phyloP scores from a whole-genome alignment of 2,329 filamentous ascomycete species.

The Didymellaceae sp. region DNA sequence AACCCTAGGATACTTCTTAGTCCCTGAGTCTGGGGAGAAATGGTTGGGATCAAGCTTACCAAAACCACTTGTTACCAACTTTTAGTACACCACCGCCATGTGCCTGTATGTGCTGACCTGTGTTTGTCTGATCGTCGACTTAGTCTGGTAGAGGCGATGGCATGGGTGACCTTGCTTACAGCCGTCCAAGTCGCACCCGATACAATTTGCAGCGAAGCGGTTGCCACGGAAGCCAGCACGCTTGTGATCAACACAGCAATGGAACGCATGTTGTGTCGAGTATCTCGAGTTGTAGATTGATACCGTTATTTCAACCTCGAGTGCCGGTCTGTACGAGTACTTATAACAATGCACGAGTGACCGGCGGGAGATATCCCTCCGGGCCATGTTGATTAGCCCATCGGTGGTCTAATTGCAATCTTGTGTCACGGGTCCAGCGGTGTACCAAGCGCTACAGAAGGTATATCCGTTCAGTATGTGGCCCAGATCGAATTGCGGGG shows the following conservation, averaged over 20 bases:
- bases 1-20: conserved; percentile 52
- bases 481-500: conserved; percentile 24
- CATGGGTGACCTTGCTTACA: conserved; percentile 18
- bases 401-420: conserved; percentile 5
- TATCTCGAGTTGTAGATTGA: too few species aligned
- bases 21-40: not conserved
- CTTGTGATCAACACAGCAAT: conserved; percentile 16
- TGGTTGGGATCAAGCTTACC: conserved; percentile 23
- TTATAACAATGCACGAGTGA: not conserved
- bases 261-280: conserved; percentile 37
- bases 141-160: not conserved
- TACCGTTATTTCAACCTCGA: too few species aligned
- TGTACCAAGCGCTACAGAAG: conserved; percentile 10
- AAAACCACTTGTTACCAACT: conserved; percentile 66
- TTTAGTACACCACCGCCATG: conserved; percentile 70
- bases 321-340: too few species aligned
- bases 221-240: conserved; percentile 27
- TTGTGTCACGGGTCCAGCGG: conserved; percentile 20
- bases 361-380: conserved; percentile 2
- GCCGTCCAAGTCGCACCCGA: conserved; percentile 51
- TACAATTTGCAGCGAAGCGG: conserved; percentile 47
- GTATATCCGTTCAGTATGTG: conserved; percentile 15
- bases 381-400: not conserved
- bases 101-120: conserved; percentile 66
- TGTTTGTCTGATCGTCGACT: conserved; percentile 42